A percentile compares a stretch with the other conserved stretches of the same genome.
phyloP scores from a whole-genome alignment of 2,329 filamentous ascomycete species.

The Xylaria sp. region DNA sequence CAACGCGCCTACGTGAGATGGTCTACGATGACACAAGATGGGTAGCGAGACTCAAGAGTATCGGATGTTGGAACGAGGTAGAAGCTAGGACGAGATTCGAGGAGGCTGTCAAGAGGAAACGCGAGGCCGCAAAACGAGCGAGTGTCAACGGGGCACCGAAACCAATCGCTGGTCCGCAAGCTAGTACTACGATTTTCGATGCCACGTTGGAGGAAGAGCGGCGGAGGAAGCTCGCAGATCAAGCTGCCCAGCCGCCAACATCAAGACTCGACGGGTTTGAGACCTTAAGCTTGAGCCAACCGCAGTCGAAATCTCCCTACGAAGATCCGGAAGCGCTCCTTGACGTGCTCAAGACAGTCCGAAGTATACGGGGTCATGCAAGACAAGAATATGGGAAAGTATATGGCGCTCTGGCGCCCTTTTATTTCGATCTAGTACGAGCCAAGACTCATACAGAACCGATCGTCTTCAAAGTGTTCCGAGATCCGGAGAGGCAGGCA shows the following conservation, averaged over 20 bases:
- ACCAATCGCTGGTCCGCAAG: conserved; percentile 30
- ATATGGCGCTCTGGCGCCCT: conserved; percentile 84
- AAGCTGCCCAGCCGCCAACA: conserved; percentile 36
- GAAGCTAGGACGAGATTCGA: conserved; percentile 84
- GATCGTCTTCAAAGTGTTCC: conserved; percentile 82
- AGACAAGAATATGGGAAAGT: conserved; percentile 89
- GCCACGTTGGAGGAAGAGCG: conserved; percentile 68
- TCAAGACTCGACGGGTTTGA: conserved; percentile 72
- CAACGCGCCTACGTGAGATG: conserved; percentile 91
- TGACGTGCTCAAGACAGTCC: conserved; percentile 68
- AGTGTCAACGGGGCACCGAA: conserved; percentile 26
- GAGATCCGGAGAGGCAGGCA: conserved; percentile 87
- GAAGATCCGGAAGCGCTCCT: conserved; percentile 68
- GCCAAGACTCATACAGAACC: conserved; percentile 77
- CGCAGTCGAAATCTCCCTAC: conserved; percentile 48
- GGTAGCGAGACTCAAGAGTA: conserved; percentile 81
- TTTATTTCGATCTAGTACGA: conserved; percentile 80
- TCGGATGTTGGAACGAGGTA: conserved; percentile 89
- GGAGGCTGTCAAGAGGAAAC: conserved; percentile 63
- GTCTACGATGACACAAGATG: conserved; percentile 97
- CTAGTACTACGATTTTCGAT: conserved; percentile 71
- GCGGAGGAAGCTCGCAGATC: conserved; percentile 45
- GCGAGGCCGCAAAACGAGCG: conserved; percentile 54
- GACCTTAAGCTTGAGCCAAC: conserved; percentile 62
- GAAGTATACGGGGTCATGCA: conserved; percentile 81